Base-by-base conservation (phyloP, 2,329 filamentous ascomycete species). In the Fusarium longipes region DNA sequence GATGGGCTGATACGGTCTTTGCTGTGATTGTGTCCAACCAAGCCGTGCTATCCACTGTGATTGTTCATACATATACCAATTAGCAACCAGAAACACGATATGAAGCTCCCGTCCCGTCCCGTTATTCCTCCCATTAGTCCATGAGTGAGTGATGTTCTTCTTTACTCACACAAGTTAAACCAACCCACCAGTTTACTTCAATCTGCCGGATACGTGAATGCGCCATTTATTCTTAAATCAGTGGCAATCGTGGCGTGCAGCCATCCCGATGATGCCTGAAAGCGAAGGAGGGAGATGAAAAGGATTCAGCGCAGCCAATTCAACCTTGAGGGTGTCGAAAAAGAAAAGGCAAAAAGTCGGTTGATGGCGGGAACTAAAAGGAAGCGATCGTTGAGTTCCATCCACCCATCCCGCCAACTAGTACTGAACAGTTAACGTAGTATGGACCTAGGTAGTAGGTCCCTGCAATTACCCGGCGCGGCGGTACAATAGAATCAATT, bases 211-310 rank as follows among this genome's bases (percentile, higher is more conserved):
- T 67, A 52, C 42, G 52, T 70, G 18, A 22, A 52, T 68, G 66
- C 66, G 66, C 66, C 57, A 68, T 68, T 68, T 68, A 53, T 45
- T 44, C 52, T 56, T 30, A 53, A 55, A 43, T 54, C 42, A 65
- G 49, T 54, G 63, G 48, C 58, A 40, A 49, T 36, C 38, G 64
- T 68, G 66, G 57, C 65, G 66, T 69, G 49, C 66, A 67, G 60
- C 66, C 65, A 17, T 68, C 44, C 55, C 60, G 44, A 33, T 17
- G 24, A 38, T 49, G 38, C 50, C 40, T 39, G 45, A 22, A 40
- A 30, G 45, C 39, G 54, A 42, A 63, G 17, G 20, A 14, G 42
- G 11, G 29, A n/a, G 12, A n/a, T 18, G 36, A n/a, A 20, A 35
- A 53, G 43, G 51, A 57, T 66, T 47, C 24, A 30, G 32, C 18